Evolutionary conservation across 2,329 filamentous ascomycete genomes (phyloP), one percentile per base, ranked within the genome.

Genomic region (Xylariaceae sp.): DNA sequence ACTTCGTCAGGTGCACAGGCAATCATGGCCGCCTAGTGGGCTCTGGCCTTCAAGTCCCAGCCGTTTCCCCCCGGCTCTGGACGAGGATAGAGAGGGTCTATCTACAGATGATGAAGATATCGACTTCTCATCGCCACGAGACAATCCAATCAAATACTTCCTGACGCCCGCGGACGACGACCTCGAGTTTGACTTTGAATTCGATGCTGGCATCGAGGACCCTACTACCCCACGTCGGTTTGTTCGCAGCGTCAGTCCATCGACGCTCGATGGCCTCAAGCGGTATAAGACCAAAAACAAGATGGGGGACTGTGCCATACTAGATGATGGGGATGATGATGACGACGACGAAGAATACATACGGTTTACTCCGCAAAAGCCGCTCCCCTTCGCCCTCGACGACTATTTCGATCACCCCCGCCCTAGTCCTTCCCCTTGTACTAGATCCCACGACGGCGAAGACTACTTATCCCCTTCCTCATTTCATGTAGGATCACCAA

Each of bases 121-220:
- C 14, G 58, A 64, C 29, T 50, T 59, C 19, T 50, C 60, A 2
- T 52, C 52, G 40, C 69, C 72, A 36, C 68, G 73, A 45, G 66
- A 73, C 31, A 69, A 76, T 46, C 74, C 74, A 12, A 63, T 78
- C 36, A 70, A 66, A 33, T 76, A 74, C 54, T 78, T 78, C 48
- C 65, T 78, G 29, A 75, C 66, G 0, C 63, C 69, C 1, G 59
- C 61, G 9, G 51, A 68, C 19, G 65, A 70, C 14, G 63, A 66
- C 28, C 56, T 63, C 31, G 62, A 62, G 46, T 66, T 70, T 55
- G 70, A 74, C 47, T 67, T 69, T 46, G 58, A 64, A 34, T 70
- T 75, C 49, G 73, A 78, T 52, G 74, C 74, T 26, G 73, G 74
- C 39, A 78, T 78, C 53, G 73, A 77, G 52, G 67, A 73, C 48